Evolutionary conservation across 176 grass and related monocot genomes (phyloP).

Genomic region (Oryza meyeriana): DNA sequence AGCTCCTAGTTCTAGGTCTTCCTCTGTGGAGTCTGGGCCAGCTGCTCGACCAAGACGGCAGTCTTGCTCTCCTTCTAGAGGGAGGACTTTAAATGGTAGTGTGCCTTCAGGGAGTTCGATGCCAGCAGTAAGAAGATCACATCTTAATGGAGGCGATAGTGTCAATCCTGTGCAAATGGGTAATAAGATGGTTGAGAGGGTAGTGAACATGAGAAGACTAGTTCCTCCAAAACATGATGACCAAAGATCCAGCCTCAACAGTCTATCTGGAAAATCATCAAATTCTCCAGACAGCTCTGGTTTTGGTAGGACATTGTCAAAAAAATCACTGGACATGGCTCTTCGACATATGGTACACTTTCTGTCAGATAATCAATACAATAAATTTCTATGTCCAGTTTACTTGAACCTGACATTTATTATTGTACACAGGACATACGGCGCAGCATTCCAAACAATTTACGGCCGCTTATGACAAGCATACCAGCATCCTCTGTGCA

Average conservation of each 20-base stretch:
- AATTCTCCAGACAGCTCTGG: constrained; percentile 79
- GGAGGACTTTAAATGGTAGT: constrained; percentile 60
- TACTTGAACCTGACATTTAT: constrained; percentile 18
- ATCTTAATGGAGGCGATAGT: constrained; percentile 49
- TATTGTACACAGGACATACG: constrained; percentile 78
- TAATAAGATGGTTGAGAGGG: constrained; percentile 95
- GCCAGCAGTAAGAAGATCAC: constrained; percentile 75
- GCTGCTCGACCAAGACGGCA: constrained; percentile 64
- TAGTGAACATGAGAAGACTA: constrained; percentile 93
- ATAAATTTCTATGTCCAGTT: neutral
- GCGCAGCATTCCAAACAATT: constrained; percentile 81
- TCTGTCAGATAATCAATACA: neutral
- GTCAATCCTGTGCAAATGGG: constrained; percentile 82
- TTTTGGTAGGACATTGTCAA: constrained; percentile 84
- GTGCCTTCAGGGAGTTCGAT: constrained; percentile 51
- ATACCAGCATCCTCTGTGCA: constrained; percentile 91
- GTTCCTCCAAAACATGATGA: constrained; percentile 83
- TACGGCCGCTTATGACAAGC: constrained; percentile 79
- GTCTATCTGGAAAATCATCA: constrained; percentile 61
- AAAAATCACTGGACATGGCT: constrained; percentile 97
- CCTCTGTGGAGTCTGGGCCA: constrained; percentile 79
- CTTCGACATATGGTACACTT: constrained; percentile 89
- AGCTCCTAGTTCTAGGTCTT: constrained; percentile 82
- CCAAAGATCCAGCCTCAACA: constrained; percentile 52
- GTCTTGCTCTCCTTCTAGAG: constrained; percentile 94